Conservation (phyloP, 2,329 filamentous ascomycete genomes). For the Bipolaris oryzae region DNA sequence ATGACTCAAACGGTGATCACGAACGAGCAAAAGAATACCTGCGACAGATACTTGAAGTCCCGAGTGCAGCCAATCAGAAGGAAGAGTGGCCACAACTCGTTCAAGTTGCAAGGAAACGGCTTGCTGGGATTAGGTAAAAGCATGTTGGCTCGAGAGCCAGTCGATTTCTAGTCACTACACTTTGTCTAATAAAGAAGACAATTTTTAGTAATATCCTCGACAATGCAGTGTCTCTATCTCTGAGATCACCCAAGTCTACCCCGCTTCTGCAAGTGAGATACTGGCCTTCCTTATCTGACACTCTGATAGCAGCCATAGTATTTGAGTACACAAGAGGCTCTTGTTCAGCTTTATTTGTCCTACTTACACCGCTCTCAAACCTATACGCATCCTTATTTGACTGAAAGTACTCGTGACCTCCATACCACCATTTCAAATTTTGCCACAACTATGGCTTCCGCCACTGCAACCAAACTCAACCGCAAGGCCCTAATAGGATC, state of each 20-base stretch:
- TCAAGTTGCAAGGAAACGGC: slow-evolving; percentile 28
- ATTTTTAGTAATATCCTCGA: slow-evolving; percentile 9
- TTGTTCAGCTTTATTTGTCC: background rate
- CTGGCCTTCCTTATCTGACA: slow-evolving; percentile 22
- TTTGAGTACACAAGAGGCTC: background rate
- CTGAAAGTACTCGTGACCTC: background rate
- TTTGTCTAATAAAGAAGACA: background rate
- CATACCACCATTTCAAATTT: background rate
- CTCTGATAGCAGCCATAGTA: slow-evolving; percentile 10
- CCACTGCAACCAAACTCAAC: slow-evolving; percentile 1
- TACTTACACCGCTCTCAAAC: background rate
- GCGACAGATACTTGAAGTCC: slow-evolving; percentile 23
- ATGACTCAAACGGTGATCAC: slow-evolving; percentile 19
- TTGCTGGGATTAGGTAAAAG: slow-evolving; percentile 17
- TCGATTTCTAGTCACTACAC: background rate
- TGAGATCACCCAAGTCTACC: slow-evolving; percentile 22
- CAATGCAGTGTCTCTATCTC: slow-evolving; percentile 16
- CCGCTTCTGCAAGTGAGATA: slow-evolving; percentile 16
- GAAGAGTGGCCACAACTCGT: slow-evolving; percentile 40
- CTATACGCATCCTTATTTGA: background rate
- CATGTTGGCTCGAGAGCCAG: background rate
- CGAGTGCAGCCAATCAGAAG: slow-evolving; percentile 14
- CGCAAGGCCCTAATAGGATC: slow-evolving; percentile 52
- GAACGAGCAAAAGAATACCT: slow-evolving; percentile 24
- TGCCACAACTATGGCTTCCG: slow-evolving; percentile 9